phyloP scores from a whole-genome alignment of 2,329 filamentous ascomycete genomes.

The Didymella lethalis region DNA sequence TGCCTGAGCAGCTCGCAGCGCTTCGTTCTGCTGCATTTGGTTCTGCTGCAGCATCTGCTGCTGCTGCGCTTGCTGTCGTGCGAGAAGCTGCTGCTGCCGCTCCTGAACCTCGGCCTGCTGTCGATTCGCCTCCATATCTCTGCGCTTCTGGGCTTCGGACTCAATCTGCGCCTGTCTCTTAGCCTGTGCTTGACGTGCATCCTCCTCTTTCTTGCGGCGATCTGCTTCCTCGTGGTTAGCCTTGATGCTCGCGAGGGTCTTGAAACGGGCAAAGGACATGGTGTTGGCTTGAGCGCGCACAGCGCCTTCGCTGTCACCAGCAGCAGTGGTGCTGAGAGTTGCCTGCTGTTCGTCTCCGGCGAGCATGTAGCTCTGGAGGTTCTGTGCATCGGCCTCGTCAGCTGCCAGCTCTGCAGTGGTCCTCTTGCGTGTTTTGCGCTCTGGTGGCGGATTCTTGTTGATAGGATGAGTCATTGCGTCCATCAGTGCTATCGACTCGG shows the following conservation, averaged over 20 bases:
- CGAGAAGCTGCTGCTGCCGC: conserved; percentile 61
- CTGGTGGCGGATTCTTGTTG: conserved; percentile 77
- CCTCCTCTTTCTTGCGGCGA: conserved; percentile 56
- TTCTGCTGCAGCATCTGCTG: conserved; percentile 46
- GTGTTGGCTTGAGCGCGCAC: conserved; percentile 73
- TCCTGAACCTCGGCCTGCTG: conserved; percentile 47
- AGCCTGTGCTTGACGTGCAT: conserved; percentile 54
- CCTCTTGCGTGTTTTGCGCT: conserved; percentile 88
- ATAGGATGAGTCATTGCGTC: conserved; percentile 77
- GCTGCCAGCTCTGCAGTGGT: conserved; percentile 94
- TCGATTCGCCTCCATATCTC: conserved; percentile 44
- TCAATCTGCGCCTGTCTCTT: conserved; percentile 51
- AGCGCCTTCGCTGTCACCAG: conserved; percentile 72
- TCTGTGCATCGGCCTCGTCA: conserved; percentile 89
- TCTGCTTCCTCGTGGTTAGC: conserved; percentile 78
- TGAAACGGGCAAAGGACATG: conserved; percentile 90
- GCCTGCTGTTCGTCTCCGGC: conserved; percentile 84
- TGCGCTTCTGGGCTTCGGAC: conserved; percentile 45
- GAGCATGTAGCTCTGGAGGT: conserved; percentile 91
- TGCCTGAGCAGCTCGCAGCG: conserved; percentile 48
- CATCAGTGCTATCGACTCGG: conserved; percentile 75
- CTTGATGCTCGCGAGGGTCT: conserved; percentile 86
- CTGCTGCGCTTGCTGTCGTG: conserved; percentile 54
- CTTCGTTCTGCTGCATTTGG: conserved; percentile 43
- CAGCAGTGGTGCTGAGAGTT: conserved; percentile 62